Evolutionary conservation across 768 basidiomycete species (phyloP), one percentile per base, ranked within the genome.

Genomic region (Tulasnella sp.): DNA sequence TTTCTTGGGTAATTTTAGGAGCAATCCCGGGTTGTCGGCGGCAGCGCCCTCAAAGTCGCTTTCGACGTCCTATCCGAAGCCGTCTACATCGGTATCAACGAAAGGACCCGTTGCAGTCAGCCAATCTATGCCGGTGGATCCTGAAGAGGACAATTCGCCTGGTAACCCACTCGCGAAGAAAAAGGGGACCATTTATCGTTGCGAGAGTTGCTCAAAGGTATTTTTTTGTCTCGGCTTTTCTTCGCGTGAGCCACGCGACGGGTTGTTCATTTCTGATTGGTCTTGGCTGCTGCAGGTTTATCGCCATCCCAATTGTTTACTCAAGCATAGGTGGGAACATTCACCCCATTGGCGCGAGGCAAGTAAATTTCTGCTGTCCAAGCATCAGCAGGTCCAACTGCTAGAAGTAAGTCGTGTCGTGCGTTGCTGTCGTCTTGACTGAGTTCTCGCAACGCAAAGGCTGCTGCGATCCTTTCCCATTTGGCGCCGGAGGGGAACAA

Each of bases 271-370:
- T n/a, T n/a, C n/a, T n/a, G n/a, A n/a, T n/a, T n/a, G n/a, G n/a
- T n/a, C n/a, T n/a, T n/a, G n/a, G n/a, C n/a, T n/a, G 23, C 46
- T 32, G 8, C 53, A 70, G 68, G 67, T 71, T 57, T 73, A 74
- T 60, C 67, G 72, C 2, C 93, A 98, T 69, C 91, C 91, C 2
- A 89, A 86, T 11, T 97, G 93, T 69, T 74, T 98, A 46, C 87
- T 93, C 69, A 97, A 97, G 69, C 94, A 98, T 66, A 85, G 94
- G 32, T 98, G 94, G 94, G 93, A 97, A 66, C 90, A 94, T 66
- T 89, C 87, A 32, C 87, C 88, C 17, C 91, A 96, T 65, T 98
- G 94, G 94, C 83, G 86, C 41, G 88, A 92, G 67, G 86, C 92
- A 1, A 78, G 84, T 62, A 89, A 92, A 67, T 82, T 92, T 64